phyloP scores from a whole-genome alignment of 495 filamentous ascomycete species.

The Pyronema omphalodes region DNA sequence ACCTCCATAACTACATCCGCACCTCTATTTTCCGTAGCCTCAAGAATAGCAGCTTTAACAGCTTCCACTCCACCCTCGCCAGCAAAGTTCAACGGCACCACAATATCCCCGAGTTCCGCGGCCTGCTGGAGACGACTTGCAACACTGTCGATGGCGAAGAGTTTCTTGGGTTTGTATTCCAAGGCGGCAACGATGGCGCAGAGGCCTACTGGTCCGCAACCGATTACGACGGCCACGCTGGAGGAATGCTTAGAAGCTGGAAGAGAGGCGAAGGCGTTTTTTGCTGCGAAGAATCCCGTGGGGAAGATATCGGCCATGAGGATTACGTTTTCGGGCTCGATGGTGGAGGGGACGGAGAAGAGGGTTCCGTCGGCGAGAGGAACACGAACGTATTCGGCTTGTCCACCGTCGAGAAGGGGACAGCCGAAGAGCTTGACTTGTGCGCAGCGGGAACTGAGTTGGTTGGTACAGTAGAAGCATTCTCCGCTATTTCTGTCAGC shows the following conservation, averaged over 20 bases:
- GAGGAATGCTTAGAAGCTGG: slow-evolving; percentile 42
- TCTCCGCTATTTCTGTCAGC: slow-evolving; percentile 35
- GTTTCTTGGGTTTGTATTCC: slow-evolving; percentile 58
- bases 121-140: slow-evolving; percentile 62
- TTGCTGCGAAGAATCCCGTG: slow-evolving; percentile 80
- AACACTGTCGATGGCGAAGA: slow-evolving; percentile 76
- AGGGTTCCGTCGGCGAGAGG: slow-evolving; percentile 72
- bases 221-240: slow-evolving; percentile 62
- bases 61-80: slow-evolving; percentile 46
- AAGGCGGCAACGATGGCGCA: slow-evolving; percentile 73
- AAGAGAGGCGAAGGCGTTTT: slow-evolving; percentile 56
- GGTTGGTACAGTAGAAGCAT: slow-evolving; percentile 82
- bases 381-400: slow-evolving; percentile 79
- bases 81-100: slow-evolving; percentile 52
- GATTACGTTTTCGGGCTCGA: slow-evolving; percentile 62
- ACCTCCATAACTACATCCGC: slow-evolving; percentile 87
- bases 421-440: slow-evolving; percentile 59
- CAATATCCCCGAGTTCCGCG: slow-evolving; percentile 56
- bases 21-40: slow-evolving; percentile 64
- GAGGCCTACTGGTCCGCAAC: slow-evolving; percentile 76
- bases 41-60: slow-evolving; percentile 50
- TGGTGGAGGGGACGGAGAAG: slow-evolving; percentile 53
- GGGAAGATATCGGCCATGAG: slow-evolving; percentile 79
- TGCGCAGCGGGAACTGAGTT: slow-evolving; percentile 68
- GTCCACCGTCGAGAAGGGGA: slow-evolving; percentile 56